Base-by-base conservation (phyloP, 129 eudicot species). In the Mikania micrantha region DNA sequence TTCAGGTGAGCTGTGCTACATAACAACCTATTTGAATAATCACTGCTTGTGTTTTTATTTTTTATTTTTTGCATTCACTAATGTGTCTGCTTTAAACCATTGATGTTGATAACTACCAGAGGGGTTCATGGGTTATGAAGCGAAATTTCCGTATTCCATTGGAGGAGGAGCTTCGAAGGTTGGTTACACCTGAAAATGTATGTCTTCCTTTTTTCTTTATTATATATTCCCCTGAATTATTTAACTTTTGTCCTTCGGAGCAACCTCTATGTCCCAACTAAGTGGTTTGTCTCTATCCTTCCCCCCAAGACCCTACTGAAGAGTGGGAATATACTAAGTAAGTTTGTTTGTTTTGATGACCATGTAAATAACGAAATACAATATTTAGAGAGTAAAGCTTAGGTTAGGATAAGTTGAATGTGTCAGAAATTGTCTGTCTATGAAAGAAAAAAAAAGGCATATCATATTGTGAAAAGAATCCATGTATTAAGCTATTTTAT, bases 111-210 rank as follows among this genome's bases (percentile, higher is more conserved):
- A 69, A 68, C 69, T 27, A 73, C 28, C 77, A 91, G 98, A 88
- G 83, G 78, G 90, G 89, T 57, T 76, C 91, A 22, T 93, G 95
- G 95, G 87, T 86, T 62, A 86, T 86, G 95, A 93, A 82, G 78
- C 90, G 83, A 40, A 84, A 77, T 75, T 80, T 79, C 66, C 95
- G 95, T 32, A 82, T 93, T 40, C 98, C 98, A 7, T 82, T 81
- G 50, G 98, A 93, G 72, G 98, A 93, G 71, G 90, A 93, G 75
- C 78, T 88, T 62, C 82, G 98, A 81, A 84, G 95, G 80, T 79
- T 93, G 92, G 90, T 93, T 41, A 80, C 95, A 19, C 96, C 98
- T 47, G 98, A 93, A 83, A 76, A 83, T 69, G 98, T 93, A 87
- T 82, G 96, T 72, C 6, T 60, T 47, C 39, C 19, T 9, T n/a